phyloP scores from a whole-genome alignment of 495 filamentous ascomycete species.

The Daldinia grandis region DNA sequence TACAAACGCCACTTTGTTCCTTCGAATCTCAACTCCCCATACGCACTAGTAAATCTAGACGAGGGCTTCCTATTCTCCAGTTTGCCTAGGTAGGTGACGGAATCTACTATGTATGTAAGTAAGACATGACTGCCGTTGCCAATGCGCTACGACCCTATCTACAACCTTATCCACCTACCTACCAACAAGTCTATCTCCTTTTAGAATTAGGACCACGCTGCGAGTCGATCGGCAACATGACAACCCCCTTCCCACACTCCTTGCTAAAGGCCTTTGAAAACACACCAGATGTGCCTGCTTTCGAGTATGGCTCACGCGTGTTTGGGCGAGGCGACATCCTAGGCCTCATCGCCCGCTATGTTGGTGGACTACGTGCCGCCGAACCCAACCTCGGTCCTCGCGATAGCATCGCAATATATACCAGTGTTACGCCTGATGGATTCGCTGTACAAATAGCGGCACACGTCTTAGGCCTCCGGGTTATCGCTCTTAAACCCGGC shows the following conservation, averaged over 20 bases:
- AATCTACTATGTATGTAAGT: constrained; percentile 8
- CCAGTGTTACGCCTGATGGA: constrained; percentile 11
- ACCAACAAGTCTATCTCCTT: not conserved
- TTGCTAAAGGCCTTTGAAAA: constrained; percentile 10
- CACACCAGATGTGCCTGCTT: constrained; percentile 10
- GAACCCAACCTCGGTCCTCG: not conserved
- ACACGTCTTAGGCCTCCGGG: constrained; percentile 13
- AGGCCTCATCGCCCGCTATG: constrained; percentile 11
- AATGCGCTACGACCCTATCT: not conserved
- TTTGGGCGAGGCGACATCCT: constrained; percentile 4
- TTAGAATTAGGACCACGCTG: not conserved
- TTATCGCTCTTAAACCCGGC: constrained; percentile 11
- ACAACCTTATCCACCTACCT: not conserved
- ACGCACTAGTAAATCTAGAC: not conserved
- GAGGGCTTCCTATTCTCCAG: not conserved
- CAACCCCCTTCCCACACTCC: constrained; percentile 4
- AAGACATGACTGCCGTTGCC: not conserved
- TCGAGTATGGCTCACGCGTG: constrained; percentile 14
- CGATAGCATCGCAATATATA: constrained; percentile 12
- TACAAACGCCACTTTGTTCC: constrained; percentile 16
- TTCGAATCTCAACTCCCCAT: not conserved
- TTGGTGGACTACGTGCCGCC: not conserved
- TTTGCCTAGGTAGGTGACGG: not conserved
- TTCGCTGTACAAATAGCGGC: constrained; percentile 21
- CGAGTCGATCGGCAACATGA: not conserved